These are phyloP conservation scores for Populus tremula DNA, from an alignment of 345 rosid species.

Conservation along the genomic window DNA sequence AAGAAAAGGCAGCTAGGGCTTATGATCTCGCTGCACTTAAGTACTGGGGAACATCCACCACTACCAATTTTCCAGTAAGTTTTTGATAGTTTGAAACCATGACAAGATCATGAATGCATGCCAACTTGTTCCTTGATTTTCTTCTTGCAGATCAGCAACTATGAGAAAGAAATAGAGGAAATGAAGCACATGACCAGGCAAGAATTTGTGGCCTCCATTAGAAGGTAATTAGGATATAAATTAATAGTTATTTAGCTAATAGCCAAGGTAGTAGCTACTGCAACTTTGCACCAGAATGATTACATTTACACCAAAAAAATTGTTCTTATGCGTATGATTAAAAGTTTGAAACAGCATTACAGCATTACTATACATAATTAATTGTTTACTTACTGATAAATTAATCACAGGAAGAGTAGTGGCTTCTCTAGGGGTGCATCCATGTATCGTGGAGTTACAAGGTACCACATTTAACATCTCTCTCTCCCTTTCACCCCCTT, in stretches of 20 bases:
- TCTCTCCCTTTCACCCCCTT: not conserved
- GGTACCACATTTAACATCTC: slow-evolving; percentile 31
- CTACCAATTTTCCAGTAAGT: slow-evolving; percentile 85
- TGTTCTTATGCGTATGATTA: not conserved
- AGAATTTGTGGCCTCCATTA: slow-evolving; percentile 92
- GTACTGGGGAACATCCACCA: slow-evolving; percentile 97
- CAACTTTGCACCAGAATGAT: not conserved
- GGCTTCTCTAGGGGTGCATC: slow-evolving; percentile 99
- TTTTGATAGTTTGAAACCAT: not conserved
- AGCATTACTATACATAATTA: not conserved
- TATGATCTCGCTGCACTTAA: slow-evolving; percentile 95
- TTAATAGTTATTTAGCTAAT: too few relatives aligned
- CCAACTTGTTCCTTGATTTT: not conserved
- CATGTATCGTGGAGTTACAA: slow-evolving; percentile 98
- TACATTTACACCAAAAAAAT: not conserved
- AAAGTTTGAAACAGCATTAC: not conserved
- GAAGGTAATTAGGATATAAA: slow-evolving; percentile 50
- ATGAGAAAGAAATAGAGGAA: slow-evolving; percentile 94
- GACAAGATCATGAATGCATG: not conserved
- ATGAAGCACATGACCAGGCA: slow-evolving; percentile 99
- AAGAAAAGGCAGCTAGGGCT: slow-evolving; percentile 98
- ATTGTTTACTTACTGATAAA: not conserved
- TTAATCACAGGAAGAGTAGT: slow-evolving; percentile 76
- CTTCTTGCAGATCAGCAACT: slow-evolving; percentile 69
- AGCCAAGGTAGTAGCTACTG: not conserved